phyloP scores from a whole-genome alignment of 2,329 filamentous ascomycete genomes.

The Alternaria viburni region DNA sequence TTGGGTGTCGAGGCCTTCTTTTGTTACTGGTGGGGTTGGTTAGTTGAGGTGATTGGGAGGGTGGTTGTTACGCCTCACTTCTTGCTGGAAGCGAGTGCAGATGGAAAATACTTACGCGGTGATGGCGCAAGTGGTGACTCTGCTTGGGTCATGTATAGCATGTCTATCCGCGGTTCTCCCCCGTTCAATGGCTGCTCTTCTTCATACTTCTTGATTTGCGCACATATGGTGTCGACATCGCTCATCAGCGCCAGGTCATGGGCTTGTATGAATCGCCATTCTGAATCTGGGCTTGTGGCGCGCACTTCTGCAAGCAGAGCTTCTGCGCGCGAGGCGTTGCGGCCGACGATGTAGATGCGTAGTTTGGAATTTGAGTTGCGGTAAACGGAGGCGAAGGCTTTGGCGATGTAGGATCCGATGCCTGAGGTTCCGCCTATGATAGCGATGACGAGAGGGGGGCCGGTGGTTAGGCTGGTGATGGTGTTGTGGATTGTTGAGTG shows the following conservation, averaged over 20 bases:
- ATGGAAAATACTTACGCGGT: conserved; percentile 47
- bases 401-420: conserved; percentile 34
- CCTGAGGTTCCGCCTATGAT: conserved; percentile 32
- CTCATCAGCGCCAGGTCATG: conserved; percentile 40
- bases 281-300: conserved; percentile 34
- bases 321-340: conserved; percentile 41
- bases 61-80: conserved; percentile 3
- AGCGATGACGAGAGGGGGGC: conserved; percentile 27
- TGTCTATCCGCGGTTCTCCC: conserved; percentile 40
- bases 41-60: neutral
- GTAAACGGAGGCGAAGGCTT: conserved; percentile 24
- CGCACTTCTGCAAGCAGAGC: conserved; percentile 35
- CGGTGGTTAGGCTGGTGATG: conserved; percentile 22
- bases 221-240: conserved; percentile 45
- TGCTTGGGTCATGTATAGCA: conserved; percentile 42
- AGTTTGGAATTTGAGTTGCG: conserved; percentile 28
- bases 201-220: conserved; percentile 37
- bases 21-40: conserved; percentile 32
- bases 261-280: conserved; percentile 44
- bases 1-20: conserved; percentile 46
- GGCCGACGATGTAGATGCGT: conserved; percentile 54
- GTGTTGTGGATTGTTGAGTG: conserved; percentile 6
- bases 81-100: neutral
- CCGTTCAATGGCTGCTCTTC: conserved; percentile 20
- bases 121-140: conserved; percentile 47